A percentile compares a stretch with the other conserved stretches of the same genome.
Evolutionary conservation across 495 filamentous ascomycete genomes (phyloP).

Genomic region (Mytilinidion resinicola): DNA sequence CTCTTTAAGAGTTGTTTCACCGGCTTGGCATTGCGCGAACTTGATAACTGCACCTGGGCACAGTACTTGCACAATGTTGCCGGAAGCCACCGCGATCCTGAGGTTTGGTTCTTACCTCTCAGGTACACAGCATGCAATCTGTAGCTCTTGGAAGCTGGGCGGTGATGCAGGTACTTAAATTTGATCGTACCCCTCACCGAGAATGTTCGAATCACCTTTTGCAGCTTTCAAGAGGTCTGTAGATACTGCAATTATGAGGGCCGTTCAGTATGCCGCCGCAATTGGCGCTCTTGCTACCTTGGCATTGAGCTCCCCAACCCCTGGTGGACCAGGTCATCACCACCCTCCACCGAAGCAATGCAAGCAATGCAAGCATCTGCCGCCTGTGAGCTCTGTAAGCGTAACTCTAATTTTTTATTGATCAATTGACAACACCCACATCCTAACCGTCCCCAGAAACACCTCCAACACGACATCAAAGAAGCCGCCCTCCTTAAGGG

Average conservation of each 20-base stretch:
- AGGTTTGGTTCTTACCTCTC: too few relatives aligned
- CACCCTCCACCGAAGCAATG: neutral
- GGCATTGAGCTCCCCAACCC: neutral
- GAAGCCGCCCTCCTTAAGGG: constrained; percentile 36
- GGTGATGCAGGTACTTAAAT: too few relatives aligned
- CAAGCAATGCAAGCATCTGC: neutral
- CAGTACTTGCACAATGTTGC: too few relatives aligned
- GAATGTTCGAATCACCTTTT: too few relatives aligned
- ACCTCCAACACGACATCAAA: constrained; percentile 39
- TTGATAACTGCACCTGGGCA: too few relatives aligned
- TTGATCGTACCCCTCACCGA: too few relatives aligned
- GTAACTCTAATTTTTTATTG: neutral
- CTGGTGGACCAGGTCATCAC: neutral
- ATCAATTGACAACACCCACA: neutral
- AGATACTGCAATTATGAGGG: neutral
- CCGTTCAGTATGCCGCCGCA: neutral
- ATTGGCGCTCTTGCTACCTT: neutral
- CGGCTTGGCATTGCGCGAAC: too few relatives aligned
- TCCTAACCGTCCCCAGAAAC: constrained; percentile 21
- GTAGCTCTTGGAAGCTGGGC: too few relatives aligned
- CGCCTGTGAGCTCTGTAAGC: neutral
- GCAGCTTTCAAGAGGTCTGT: too few relatives aligned
- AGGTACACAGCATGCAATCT: too few relatives aligned
- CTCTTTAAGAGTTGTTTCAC: too few relatives aligned
- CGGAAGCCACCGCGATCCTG: too few relatives aligned